These are phyloP conservation scores for Ophiostoma quercus DNA, from an alignment of 2,329 filamentous ascomycete genomes.

Conservation along the genomic window DNA sequence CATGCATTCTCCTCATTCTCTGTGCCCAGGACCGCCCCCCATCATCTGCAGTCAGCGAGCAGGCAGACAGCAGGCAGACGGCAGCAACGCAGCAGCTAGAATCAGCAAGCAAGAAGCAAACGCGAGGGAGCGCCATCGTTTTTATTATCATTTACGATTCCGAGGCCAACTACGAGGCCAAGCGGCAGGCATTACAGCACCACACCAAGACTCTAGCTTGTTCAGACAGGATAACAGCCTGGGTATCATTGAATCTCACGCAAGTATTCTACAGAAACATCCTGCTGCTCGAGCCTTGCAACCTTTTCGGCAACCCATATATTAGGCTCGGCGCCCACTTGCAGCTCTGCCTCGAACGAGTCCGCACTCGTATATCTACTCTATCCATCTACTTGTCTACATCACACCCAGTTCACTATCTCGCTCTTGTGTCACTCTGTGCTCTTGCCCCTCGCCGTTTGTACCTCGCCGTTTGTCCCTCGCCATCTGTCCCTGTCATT, in stretches of 20 bases:
- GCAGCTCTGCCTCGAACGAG: background rate
- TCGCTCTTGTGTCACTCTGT: constrained; percentile 10
- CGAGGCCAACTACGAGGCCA: background rate
- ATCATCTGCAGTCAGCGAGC: background rate
- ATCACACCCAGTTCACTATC: background rate
- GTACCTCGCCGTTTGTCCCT: background rate
- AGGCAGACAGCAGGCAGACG: background rate
- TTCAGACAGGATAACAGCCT: background rate
- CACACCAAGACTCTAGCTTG: background rate
- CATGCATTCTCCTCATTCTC: background rate
- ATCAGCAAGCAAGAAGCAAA: background rate
- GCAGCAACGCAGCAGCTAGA: background rate
- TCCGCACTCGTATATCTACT: background rate
- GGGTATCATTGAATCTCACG: too few relatives aligned
- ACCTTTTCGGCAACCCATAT: background rate
- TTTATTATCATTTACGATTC: background rate
- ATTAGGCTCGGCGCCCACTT: constrained; percentile 4
- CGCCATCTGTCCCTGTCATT: background rate
- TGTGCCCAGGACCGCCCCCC: background rate
- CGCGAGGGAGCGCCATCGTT: background rate
- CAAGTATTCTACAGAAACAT: background rate
- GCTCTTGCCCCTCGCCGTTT: background rate
- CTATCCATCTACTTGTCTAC: too few relatives aligned
- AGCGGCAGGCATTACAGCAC: background rate
- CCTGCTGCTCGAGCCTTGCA: background rate